Conservation (phyloP, 2,329 filamentous ascomycete genomes). For the Talaromyces sp. region DNA sequence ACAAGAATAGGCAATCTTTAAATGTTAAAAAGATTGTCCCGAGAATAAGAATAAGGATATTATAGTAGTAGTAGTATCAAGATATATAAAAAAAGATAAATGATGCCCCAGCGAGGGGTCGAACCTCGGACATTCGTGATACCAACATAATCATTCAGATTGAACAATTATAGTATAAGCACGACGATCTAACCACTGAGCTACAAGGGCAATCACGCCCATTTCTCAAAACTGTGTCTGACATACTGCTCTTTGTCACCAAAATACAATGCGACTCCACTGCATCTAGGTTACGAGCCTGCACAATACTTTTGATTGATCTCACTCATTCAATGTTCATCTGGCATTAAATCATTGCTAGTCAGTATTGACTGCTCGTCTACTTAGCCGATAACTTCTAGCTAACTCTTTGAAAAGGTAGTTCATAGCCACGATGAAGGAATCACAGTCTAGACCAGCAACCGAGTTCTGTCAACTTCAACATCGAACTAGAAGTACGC, state of each 20-base stretch:
- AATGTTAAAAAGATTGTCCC: no score
- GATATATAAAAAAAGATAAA: not conserved
- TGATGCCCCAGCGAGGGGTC: not conserved
- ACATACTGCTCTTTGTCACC: not conserved
- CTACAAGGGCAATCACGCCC: not conserved
- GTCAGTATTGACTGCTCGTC: slow-evolving; percentile 8
- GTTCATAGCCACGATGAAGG: not conserved
- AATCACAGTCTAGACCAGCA: slow-evolving; percentile 6
- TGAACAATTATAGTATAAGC: not conserved
- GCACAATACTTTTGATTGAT: no score
- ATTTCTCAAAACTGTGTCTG: not conserved
- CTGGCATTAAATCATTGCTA: slow-evolving; percentile 9
- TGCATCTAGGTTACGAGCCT: no score
- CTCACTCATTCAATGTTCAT: not conserved
- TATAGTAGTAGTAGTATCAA: not conserved
- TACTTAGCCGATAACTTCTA: slow-evolving; percentile 9
- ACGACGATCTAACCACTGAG: slow-evolving; percentile 6
- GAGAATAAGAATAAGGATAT: no score
- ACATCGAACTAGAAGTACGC: not conserved
- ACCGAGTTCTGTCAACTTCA: not conserved
- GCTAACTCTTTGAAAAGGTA: not conserved
- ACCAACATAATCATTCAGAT: not conserved
- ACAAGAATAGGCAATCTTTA: no score
- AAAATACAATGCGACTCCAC: no score
- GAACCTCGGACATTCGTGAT: not conserved